Percentiles rank a stretch among this genome's conserved stretches.
These are phyloP conservation scores for Brassica hybrid DNA, from an alignment of 441 rosid species.

Conservation along the genomic window DNA sequence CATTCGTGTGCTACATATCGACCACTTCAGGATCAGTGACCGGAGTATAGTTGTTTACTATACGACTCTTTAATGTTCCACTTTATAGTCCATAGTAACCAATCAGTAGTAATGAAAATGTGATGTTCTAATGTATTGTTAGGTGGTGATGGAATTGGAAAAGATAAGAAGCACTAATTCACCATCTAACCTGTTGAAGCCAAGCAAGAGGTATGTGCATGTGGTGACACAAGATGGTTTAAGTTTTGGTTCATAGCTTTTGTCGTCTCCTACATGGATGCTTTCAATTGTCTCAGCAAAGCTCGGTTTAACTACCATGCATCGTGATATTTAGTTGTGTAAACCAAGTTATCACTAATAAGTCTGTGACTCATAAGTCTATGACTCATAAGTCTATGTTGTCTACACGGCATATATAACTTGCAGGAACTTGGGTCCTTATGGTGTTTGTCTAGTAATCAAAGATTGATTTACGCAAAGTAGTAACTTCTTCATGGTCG, in stretches of 20 bases:
- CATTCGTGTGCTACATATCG: constrained; percentile 85
- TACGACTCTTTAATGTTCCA: background rate
- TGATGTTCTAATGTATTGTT: background rate
- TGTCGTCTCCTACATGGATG: constrained; percentile 65
- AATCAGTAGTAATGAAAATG: background rate
- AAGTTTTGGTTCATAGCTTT: constrained; percentile 93
- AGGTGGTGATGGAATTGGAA: constrained; percentile 74
- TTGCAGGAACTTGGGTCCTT: background rate
- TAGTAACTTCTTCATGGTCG: background rate
- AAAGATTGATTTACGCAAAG: background rate
- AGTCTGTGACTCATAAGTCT: no score
- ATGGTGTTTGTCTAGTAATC: background rate
- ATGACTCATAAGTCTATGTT: background rate
- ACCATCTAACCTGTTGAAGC: constrained; percentile 60
- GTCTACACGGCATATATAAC: background rate
- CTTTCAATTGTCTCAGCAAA: constrained; percentile 62
- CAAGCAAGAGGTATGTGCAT: constrained; percentile 68
- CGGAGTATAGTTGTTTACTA: constrained; percentile 55
- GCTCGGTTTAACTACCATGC: constrained; percentile 20
- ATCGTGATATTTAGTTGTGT: no score
- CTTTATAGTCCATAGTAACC: background rate
- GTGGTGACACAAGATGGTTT: constrained; percentile 62
- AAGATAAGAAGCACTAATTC: constrained; percentile 60
- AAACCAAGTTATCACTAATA: background rate
- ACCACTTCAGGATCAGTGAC: constrained; percentile 77